Evolutionary conservation across 306 rosid species (phyloP).

Genomic region (Cicer cuneatum): DNA sequence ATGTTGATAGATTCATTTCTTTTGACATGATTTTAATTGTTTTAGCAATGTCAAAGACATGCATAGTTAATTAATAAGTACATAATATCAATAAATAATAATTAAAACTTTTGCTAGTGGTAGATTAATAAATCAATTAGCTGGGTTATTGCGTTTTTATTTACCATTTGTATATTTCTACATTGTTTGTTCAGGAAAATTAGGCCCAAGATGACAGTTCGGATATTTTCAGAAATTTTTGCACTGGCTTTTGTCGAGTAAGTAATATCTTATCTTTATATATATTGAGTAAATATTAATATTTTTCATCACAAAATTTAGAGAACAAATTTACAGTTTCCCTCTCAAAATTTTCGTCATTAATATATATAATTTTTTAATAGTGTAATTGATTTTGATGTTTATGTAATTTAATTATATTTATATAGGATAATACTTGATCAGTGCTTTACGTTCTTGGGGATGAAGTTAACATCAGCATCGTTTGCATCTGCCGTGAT

Average conservation of each 20-base stretch:
- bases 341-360: no score
- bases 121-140: background rate
- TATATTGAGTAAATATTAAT: no score
- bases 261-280: no score
- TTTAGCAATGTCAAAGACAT: no score
- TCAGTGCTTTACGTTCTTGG: slow-evolving; percentile 50
- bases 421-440: slow-evolving; percentile 35
- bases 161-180: background rate
- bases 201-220: slow-evolving; percentile 79
- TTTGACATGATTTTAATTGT: no score
- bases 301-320: no score
- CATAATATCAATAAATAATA: background rate
- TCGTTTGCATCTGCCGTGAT: slow-evolving; percentile 53
- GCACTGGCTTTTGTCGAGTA: slow-evolving; percentile 82
- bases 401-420: no score
- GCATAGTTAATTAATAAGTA: no score
- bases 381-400: no score
- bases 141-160: background rate
- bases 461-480: slow-evolving; percentile 50
- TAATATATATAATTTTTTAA: no score
- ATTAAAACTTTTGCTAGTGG: background rate
- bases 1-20: no score
- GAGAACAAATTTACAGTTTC: no score
- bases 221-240: slow-evolving; percentile 62
- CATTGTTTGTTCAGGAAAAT: slow-evolving; percentile 57